These are phyloP conservation scores for Candida pseudocylindracea DNA, from an alignment of 1,139 yeast species.

Conservation along the genomic window DNA sequence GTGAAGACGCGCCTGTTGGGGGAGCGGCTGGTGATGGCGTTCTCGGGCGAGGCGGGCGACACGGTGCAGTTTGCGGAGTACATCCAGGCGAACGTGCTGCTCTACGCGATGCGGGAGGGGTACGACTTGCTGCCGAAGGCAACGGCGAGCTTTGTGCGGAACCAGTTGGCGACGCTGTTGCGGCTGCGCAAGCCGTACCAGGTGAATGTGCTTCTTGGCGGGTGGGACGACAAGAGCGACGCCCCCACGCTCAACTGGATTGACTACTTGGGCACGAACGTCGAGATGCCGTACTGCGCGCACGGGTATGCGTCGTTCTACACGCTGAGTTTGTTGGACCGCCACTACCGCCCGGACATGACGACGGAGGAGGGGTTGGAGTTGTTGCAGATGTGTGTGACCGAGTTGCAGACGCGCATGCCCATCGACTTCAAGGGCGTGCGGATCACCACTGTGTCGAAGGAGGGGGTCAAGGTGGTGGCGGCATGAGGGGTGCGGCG, in stretches of 20 bases:
- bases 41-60: constrained; percentile 93
- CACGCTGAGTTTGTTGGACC: constrained; percentile 74
- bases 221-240: constrained; percentile 42
- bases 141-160: constrained; percentile 74
- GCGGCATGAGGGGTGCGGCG: too few relatives aligned
- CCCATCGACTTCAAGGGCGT: constrained; percentile 94
- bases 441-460: constrained; percentile 16
- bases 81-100: constrained; percentile 78
- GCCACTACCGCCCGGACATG: constrained; percentile 69
- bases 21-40: constrained; percentile 66
- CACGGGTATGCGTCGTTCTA: constrained; percentile 96
- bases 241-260: constrained; percentile 69
- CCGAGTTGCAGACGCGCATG: constrained; percentile 70
- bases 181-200: constrained; percentile 88
- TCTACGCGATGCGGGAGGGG: constrained; percentile 73
- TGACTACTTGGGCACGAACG: constrained; percentile 86
- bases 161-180: constrained; percentile 65
- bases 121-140: constrained; percentile 67
- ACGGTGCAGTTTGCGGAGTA: constrained; percentile 94
- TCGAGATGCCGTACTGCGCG: constrained; percentile 83
- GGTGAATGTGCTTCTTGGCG: constrained; percentile 75
- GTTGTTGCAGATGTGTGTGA: constrained; percentile 49
- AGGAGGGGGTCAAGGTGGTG: too few relatives aligned
- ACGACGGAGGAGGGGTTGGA: constrained; percentile 58
- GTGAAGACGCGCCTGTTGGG: constrained; percentile 72